Conservation (phyloP, 345 rosid species). For the Citrus sp. region DNA sequence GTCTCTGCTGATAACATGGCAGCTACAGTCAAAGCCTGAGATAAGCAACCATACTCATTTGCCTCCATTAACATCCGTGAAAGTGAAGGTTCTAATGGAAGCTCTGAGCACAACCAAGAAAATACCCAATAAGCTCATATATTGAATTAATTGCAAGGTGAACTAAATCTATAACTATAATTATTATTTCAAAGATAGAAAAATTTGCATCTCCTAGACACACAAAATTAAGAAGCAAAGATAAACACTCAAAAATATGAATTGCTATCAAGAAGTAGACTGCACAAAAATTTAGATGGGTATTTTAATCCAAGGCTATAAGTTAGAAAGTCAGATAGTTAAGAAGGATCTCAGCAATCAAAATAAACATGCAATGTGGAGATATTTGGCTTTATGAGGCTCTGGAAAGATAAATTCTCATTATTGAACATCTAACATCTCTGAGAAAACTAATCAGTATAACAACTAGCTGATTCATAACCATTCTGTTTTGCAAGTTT, state of each 20-base stretch:
- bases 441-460: not conserved
- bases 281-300: not conserved
- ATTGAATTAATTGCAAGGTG: not conserved
- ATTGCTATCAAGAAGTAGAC: not conserved
- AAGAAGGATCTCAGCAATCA: not conserved
- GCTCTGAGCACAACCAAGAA: slow-evolving; percentile 53
- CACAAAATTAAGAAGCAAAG: not conserved
- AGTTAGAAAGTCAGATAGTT: not conserved
- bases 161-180: not conserved
- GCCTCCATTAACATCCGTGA: slow-evolving; percentile 94
- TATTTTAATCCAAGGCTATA: not conserved
- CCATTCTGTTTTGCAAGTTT: not conserved
- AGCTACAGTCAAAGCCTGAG: slow-evolving; percentile 92
- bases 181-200: not conserved
- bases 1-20: slow-evolving; percentile 97
- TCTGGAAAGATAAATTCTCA: not conserved
- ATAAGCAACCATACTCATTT: slow-evolving; percentile 71
- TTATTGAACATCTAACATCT: not conserved
- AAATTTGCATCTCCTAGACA: not conserved
- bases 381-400: not conserved
- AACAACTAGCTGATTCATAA: not conserved
- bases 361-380: not conserved
- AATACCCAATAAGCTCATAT: slow-evolving; percentile 10
- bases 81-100: slow-evolving; percentile 95
- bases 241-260: not conserved